Evolutionary conservation across 2,329 filamentous ascomycete genomes (phyloP).

Genomic region (Xylaria hypoxylon): DNA sequence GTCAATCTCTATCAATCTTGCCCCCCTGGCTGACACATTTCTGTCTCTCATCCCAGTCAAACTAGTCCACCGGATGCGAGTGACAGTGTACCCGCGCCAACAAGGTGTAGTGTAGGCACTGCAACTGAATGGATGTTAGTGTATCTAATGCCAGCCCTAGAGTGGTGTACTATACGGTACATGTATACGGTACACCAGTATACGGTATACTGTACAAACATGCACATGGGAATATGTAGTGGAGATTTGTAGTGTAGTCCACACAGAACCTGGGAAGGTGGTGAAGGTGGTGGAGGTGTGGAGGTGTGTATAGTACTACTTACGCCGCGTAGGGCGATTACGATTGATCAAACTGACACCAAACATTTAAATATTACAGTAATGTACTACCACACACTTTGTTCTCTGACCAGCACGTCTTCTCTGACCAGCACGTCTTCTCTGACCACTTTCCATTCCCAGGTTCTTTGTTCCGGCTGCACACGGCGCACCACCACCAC

Average conservation of each 20-base stretch:
- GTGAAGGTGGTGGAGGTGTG: too few relatives aligned
- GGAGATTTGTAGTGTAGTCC: too few relatives aligned
- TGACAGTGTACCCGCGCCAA: background rate
- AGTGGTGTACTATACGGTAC: background rate
- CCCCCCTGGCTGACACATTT: conserved; percentile 8
- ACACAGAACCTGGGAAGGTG: too few relatives aligned
- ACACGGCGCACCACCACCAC: conserved; percentile 3
- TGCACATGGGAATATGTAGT: too few relatives aligned
- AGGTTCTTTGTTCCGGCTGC: conserved; percentile 15
- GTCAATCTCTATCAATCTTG: background rate
- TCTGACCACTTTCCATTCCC: background rate
- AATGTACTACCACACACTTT: conserved; percentile 18
- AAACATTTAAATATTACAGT: background rate
- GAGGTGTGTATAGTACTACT: too few relatives aligned
- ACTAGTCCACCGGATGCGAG: background rate
- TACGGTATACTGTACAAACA: too few relatives aligned
- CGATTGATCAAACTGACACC: conserved; percentile 16
- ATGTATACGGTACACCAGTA: too few relatives aligned
- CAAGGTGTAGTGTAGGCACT: too few relatives aligned
- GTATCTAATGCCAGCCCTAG: background rate
- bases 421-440: background rate
- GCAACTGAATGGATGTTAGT: too few relatives aligned
- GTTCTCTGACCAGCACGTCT: too few relatives aligned
- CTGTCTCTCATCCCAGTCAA: background rate
- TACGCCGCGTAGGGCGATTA: background rate